Percentiles rank a stretch among this genome's conserved stretches.
Evolutionary conservation across 2,329 filamentous ascomycete genomes (phyloP).

Genomic region (Epichloe hybrida): DNA sequence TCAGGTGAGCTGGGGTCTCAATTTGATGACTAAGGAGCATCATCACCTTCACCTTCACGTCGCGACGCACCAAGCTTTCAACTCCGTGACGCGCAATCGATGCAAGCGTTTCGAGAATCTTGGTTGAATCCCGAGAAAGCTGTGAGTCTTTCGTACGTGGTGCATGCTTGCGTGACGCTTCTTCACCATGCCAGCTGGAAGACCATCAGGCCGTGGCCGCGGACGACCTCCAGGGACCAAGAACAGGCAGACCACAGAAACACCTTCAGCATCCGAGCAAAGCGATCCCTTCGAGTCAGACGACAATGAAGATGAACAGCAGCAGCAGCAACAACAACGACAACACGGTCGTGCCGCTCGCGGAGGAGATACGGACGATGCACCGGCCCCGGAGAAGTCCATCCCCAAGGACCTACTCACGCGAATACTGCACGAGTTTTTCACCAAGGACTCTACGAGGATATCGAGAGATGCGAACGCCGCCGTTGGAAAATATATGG

Average conservation of each 20-base stretch:
- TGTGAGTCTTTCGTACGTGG: no score
- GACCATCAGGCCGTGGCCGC: constrained; percentile 16
- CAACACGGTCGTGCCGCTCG: background rate
- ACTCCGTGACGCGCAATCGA: background rate
- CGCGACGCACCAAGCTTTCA: background rate
- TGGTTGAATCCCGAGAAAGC: no score
- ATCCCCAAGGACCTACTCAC: constrained; percentile 67
- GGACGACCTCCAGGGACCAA: constrained; percentile 14
- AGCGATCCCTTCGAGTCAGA: constrained; percentile 25
- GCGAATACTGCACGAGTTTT: constrained; percentile 65
- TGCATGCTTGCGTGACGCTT: no score
- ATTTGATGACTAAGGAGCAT: constrained; percentile 5
- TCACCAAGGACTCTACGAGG: constrained; percentile 55
- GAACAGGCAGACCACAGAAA: constrained; percentile 11
- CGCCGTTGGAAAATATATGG: constrained; percentile 72
- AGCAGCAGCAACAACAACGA: no score
- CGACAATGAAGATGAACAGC: constrained; percentile 13
- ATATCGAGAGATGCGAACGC: constrained; percentile 66
- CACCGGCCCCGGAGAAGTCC: constrained; percentile 25
- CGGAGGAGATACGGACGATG: constrained; percentile 16
- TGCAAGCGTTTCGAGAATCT: background rate
- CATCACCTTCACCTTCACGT: background rate
- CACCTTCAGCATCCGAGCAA: constrained; percentile 14
- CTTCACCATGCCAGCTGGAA: constrained; percentile 29
- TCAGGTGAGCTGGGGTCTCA: background rate